These are phyloP conservation scores for Durusdinium trenchii DNA, from an alignment of 73 alveolate species.

Conservation along the genomic window DNA sequence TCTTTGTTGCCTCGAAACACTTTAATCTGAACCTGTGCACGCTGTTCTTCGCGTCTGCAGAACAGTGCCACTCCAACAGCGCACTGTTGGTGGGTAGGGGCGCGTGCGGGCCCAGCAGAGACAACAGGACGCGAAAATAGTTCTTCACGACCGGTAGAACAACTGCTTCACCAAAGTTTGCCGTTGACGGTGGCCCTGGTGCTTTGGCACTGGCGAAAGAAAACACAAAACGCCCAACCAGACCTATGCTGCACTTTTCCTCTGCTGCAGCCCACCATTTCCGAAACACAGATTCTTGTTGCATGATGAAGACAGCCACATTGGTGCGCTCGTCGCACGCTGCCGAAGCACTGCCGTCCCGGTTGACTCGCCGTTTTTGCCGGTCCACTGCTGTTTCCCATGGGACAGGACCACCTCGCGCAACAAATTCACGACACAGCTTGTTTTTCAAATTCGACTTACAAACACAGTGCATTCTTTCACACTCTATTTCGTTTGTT, in stretches of 20 bases:
- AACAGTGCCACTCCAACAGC: not conserved
- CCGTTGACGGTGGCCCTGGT: slow-evolving; percentile 25
- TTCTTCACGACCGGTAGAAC: slow-evolving; percentile 9
- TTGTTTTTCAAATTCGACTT: too few relatives aligned
- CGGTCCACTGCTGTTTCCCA: slow-evolving; percentile 70
- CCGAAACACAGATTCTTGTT: slow-evolving; percentile 30
- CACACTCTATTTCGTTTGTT: too few relatives aligned
- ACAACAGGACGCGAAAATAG: not conserved
- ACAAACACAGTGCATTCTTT: not conserved
- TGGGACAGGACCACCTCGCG: slow-evolving; percentile 32
- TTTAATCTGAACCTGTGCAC: not conserved
- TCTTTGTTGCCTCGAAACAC: slow-evolving; percentile 3
- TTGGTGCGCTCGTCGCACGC: not conserved
- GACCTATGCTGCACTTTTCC: slow-evolving; percentile 7
- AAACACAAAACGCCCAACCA: slow-evolving; percentile 40
- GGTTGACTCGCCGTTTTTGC: not conserved
- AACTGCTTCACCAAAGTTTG: not conserved
- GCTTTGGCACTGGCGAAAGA: slow-evolving; percentile 32
- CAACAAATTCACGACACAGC: not conserved
- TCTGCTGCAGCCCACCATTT: slow-evolving; percentile 48
- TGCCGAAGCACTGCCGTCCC: not conserved
- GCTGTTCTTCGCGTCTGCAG: not conserved
- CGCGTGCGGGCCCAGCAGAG: slow-evolving; percentile 49
- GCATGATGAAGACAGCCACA: not conserved
- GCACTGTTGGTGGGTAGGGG: slow-evolving; percentile 15